These are phyloP conservation scores for Porodaedalea pini DNA, from an alignment of 1,284 basidiomycete genomes.

Conservation along the genomic window DNA sequence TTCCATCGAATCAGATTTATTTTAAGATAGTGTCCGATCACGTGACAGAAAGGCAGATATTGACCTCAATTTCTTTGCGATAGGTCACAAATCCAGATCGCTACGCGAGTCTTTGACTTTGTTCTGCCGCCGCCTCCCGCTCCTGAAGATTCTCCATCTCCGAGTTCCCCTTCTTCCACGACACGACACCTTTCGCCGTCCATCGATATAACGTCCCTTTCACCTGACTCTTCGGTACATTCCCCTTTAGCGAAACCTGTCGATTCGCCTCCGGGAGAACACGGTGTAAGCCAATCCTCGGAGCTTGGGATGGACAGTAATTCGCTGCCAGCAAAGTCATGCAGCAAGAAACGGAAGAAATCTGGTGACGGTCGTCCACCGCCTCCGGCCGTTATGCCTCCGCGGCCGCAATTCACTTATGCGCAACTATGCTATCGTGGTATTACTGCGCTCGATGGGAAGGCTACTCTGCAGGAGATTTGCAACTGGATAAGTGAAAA, in stretches of 20 bases:
- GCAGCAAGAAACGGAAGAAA: constrained; percentile 72
- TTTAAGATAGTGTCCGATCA: neutral
- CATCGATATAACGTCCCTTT: constrained; percentile 75
- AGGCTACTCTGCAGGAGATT: constrained; percentile 88
- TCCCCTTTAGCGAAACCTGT: constrained; percentile 46
- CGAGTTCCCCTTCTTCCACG: constrained; percentile 63
- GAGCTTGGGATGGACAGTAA: constrained; percentile 33
- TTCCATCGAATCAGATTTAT: neutral
- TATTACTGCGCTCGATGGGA: constrained; percentile 74
- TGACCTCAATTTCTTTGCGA: constrained; percentile 21
- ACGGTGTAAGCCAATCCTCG: constrained; percentile 23
- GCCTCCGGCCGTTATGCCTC: constrained; percentile 70
- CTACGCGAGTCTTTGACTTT: constrained; percentile 96
- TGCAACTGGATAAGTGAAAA: constrained; percentile 88
- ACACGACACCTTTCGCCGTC: constrained; percentile 61
- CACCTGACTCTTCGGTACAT: constrained; percentile 74
- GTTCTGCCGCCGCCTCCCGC: constrained; percentile 77
- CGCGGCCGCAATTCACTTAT: constrained; percentile 74
- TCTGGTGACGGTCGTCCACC: constrained; percentile 42
- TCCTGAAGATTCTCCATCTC: constrained; percentile 72
- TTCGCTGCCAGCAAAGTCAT: constrained; percentile 39
- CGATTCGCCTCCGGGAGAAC: constrained; percentile 27
- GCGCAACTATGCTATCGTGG: constrained; percentile 77
- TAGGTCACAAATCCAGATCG: constrained; percentile 99
- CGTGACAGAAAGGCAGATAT: constrained; percentile 18